Evolutionary conservation across 2,329 filamentous ascomycete genomes (phyloP), one percentile per base, ranked within the genome.

Genomic region (Sclerotiophoma versabilis): DNA sequence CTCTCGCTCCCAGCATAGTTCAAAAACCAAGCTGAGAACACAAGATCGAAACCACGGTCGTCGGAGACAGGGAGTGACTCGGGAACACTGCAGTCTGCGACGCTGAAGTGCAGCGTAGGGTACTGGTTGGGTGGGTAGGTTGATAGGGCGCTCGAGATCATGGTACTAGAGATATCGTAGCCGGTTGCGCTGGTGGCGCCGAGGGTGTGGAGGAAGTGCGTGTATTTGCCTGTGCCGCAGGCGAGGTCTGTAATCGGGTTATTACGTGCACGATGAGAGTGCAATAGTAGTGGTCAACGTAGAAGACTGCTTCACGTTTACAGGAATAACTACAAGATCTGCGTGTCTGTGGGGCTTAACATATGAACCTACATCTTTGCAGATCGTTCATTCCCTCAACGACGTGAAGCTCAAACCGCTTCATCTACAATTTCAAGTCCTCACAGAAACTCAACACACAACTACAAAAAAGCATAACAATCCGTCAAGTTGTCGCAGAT

Each of bases 1-100:
- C 11, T 14, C 39, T 63, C 59, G 0, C 60, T 65, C 43, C 63
- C 65, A 2, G 69, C 69, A 39, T 72, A 70, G 56, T 72, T 72
- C 37, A 70, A 59, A 23, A 72, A 69, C 65, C 66, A 72, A 37
- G 64, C 68, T 19, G 68, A 68, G 46, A 72, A 70, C 36, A 70
- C 62, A 26, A 70, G 29, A 49, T 70, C 67, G 49, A 62, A 70
- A 4, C 17, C 12, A 34, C 43, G 1, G 47, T 34, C 0, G 30
- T 11, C 14, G 27, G 32, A 2, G 57, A 39, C 3, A 54, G 39
- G 42, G 3, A 45, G 27, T 2, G 41, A 33, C 8, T 25, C 17
- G 5, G 59, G 59, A 2, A 65, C 52, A 25, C 63, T 66, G 50
- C 69, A 70, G 41, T 72, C 68, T 27, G 61, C 61, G 25, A 68